Evolutionary conservation across 345 rosid genomes (phyloP), one percentile per base, ranked within the genome.

Genomic region (Carallia brachiata): DNA sequence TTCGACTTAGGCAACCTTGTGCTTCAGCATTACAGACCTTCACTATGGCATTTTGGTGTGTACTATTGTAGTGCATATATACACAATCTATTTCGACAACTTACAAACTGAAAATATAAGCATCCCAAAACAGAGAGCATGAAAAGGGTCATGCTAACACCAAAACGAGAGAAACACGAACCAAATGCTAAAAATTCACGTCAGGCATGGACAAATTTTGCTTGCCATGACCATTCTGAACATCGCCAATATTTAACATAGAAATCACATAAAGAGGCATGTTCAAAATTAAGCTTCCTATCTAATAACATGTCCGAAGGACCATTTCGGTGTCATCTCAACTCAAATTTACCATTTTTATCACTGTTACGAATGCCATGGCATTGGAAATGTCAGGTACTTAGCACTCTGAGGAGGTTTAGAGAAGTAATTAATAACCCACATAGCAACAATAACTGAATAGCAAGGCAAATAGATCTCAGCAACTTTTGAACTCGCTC

Each of bases 401-500:
- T 32, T 32, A 32, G 34, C 34, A 32, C 34, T 32, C 34, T 32
- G 34, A 32, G 34, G 34, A 32, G 34, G 2, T 32, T 32, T 32
- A 32, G 2, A 32, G 34, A 32, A 32, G 34, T 32, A 32, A 4
- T 32, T 32, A 32, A 32, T 4, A 32, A 32, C 2, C 34, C 18
- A 52, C 55, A 19, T 52, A 0, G 55, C 17, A 7, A 15, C n/a
- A 52, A 13, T 32, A 52, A 17, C 55, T 5, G 23, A 52, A 52
- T 52, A 19, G 55, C 19, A 52, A 7, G 55, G 18, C 17, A 52
- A 52, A 52, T 52, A 4, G 52, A 68, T 47, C 5, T 27, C 66
- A 64, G 7, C 30, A 39, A 64, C 18, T 65, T 62, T 52, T 57
- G 57, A 9, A 74, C 81, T 75, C 84, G 87, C 90, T 74, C 82